Base-by-base conservation (phyloP, 176 grass and related monocot species). In the Urochloa ruziziensis region DNA sequence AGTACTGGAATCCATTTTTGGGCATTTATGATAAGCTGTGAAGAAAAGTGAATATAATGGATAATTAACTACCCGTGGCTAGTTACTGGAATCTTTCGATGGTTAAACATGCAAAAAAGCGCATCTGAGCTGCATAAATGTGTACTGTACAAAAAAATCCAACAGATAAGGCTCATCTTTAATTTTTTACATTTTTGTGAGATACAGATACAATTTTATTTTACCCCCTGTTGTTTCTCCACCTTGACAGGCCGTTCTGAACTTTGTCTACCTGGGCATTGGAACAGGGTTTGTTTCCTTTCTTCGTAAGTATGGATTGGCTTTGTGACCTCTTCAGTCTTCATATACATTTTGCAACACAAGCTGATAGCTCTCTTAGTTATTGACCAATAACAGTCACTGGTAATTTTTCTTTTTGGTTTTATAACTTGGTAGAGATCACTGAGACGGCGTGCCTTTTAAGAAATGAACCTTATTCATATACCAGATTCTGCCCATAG, bases 261-360 rank as follows among this genome's bases (percentile, higher is more conserved):
- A 36, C 37, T 90, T 90, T 79, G 88, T 90, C 53, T 90, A 90
- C 73, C 57, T 90, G 67, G 88, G 51, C 19, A 60, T 90, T 36
- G 88, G 79, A 83, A 59, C 88, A 39, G 73, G 47, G 5, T 66
- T 79, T 0, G 84, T 72, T 35, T 82, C 88, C 5, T 86, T 90
- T 78, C 79, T 90, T 56, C 88, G 88, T 90, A 86, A 86, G 88
- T 79, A 61, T 21, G 49, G 70, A 35, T 53, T 62, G 34, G 63
- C 12, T 78, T 43, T 32, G 6, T 58, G 25, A 64, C 63, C 14
- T n/a, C 13, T 37, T 49, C 14, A 52, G 14, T 37, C 12, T 23
- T 69, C 6, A 27, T 28, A 85, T 54, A 30, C 43, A 23, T 9
- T 51, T 43, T 60, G 15, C 7, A 30, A 5, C 10, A 43, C 23